Evolutionary conservation across 2,329 filamentous ascomycete genomes (phyloP), one percentile per base, ranked within the genome.

Genomic region (Oidium heveae): DNA sequence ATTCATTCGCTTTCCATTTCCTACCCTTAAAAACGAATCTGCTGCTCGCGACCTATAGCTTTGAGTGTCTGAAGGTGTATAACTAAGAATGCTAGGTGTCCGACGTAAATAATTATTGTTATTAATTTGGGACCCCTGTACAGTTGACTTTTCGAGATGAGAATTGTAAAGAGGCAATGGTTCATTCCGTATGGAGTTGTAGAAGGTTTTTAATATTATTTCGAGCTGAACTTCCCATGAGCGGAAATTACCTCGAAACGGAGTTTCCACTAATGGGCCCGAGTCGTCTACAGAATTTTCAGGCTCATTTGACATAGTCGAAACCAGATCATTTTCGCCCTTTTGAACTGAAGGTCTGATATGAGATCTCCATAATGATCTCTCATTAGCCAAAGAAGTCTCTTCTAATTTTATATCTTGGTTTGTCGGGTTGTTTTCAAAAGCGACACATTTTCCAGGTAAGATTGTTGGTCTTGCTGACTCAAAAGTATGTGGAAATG

Each of bases 201-300:
- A 98, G 57, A 93, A 94, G 22, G 86, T 81, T 66, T 94, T 94
- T 28, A 98, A 73, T 7, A 96, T 84, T n/a, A 76, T 71, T 68
- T 98, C 91, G 43, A 98, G 73, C 65, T 94, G 87, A 37, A 77
- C 73, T 65, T 95, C 86, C 91, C 91, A 98, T 1, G 77, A 80
- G 59, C 80, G 81, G 63, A 83, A 72, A 0, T 80, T 72, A 7
- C 87, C 89, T 54, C 79, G 77, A 63, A 87, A 93, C 0, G 82
- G 79, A 9, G 75, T 69, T 63, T 80, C 87, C 28, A 96, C 84
- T 20, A 96, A 72, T 4, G 84, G 82, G 0, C 85, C 86, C 58
- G 80, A 80, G 54, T 76, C 73, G 54, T 82, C 77, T 4, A 62
- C 56, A 18, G 63, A 61, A 5, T 61, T 61, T 44, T 67, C 66